Percentiles rank a stretch among this genome's conserved stretches.
Evolutionary conservation across 2,329 filamentous ascomycete genomes (phyloP).

Genomic region (Fusarium sp.): DNA sequence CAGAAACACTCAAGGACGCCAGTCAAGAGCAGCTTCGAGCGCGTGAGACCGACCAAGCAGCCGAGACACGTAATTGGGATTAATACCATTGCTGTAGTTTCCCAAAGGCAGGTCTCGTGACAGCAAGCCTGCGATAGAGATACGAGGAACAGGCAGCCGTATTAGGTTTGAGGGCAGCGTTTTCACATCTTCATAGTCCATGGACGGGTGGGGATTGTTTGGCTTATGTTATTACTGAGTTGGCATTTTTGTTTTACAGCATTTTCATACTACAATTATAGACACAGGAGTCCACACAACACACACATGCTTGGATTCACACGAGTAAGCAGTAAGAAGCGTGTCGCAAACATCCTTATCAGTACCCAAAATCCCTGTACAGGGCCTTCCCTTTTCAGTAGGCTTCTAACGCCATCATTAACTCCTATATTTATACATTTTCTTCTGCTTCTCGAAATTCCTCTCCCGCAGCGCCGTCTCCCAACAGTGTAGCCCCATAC

Average conservation of each 20-base stretch:
- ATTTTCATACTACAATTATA: constrained; percentile 1
- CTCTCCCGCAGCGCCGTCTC: constrained; percentile 9
- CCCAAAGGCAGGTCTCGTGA: background rate
- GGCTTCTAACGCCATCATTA: constrained; percentile 27
- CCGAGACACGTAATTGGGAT: constrained; percentile 54
- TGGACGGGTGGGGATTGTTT: constrained; percentile 1
- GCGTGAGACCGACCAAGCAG: constrained; percentile 75
- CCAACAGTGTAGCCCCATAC: constrained; percentile 1
- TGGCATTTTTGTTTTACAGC: background rate
- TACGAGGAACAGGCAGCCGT: background rate
- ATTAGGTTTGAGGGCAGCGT: background rate
- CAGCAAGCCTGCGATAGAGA: too few species aligned
- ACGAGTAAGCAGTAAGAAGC: background rate
- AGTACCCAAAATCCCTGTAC: constrained; percentile 14
- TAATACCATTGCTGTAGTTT: constrained; percentile 31
- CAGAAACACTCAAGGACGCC: constrained; percentile 74
- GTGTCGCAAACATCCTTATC: background rate
- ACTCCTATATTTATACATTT: constrained; percentile 36
- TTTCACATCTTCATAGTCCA: background rate
- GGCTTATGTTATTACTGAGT: constrained; percentile 14
- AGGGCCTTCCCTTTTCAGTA: constrained; percentile 2
- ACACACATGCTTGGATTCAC: background rate
- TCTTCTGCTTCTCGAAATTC: constrained; percentile 7
- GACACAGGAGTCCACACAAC: background rate
- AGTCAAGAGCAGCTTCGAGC: constrained; percentile 75